Base-by-base conservation (phyloP, 2,329 filamentous ascomycete genomes). In the Colletotrichum somersetense region DNA sequence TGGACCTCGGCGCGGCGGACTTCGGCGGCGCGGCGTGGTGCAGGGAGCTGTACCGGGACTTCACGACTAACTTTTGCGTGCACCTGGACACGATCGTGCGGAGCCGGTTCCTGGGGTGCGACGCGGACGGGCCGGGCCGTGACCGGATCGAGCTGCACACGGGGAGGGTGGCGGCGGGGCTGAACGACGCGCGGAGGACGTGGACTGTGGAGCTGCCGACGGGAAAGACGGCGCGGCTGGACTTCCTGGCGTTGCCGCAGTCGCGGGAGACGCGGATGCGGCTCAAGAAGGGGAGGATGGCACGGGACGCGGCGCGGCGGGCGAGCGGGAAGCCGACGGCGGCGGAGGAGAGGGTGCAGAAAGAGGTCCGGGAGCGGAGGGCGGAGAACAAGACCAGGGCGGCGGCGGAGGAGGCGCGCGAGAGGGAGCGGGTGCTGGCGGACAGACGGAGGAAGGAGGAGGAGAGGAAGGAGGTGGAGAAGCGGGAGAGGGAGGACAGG, bases 31-130 rank as follows among this genome's bases (percentile, higher is more conserved):
- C 8, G 5, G 20, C 23, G 38, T 58, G 35, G 52, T 62, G 58
- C 4, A 68, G 42, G 57, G 53, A 64, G 30, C 33, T 72, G 14
- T 59, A 63, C 59, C 42, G 66, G 12, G 30, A n/a, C 11, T 72
- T 72, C 18, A 72, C 65, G 44, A 72, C 69, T 7, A 72, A 72
- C 38, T 72, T 72, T 12, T 72, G 69, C 46, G 61, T 72, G 26
- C 44, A 72, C 8, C 53, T 72, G 6, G 53, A 58, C 1, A 3
- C 30, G 8, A 66, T 73, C 57, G 67, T 67, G 26, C 44, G 63
- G 67, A 35, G 52, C 33, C 48, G 7, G 6, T 73, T 71, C 2
- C 23, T 71, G 2, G 50, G 67, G 33, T 58, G 58, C 30, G 44
- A 40, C n/a, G 5, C 42, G 20, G 50, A 64, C 23, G 48, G 26